Evolutionary conservation across 2,329 filamentous ascomycete genomes (phyloP), one percentile per base, ranked within the genome.

Genomic region (Metarhizium rileyi): DNA sequence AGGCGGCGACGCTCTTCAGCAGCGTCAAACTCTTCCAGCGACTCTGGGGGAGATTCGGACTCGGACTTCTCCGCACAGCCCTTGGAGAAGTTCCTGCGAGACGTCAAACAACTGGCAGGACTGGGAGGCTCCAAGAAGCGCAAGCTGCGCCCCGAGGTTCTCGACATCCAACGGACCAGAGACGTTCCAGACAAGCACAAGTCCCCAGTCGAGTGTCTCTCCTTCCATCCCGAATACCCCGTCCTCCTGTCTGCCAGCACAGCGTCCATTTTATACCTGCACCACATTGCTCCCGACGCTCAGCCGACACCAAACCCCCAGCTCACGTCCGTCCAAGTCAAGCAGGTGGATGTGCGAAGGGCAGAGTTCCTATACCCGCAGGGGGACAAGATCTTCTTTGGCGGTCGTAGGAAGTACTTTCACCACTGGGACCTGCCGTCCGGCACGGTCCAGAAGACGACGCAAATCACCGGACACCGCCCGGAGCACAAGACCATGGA

Each of bases 401-500:
- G 90, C 18, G 90, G 90, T 35, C 84, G 91, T 33, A 81, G 93
- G 46, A 83, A 83, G 55, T 97, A 90, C 72, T 96, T 97, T 68
- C 93, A 97, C 69, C 83, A 86, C 56, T 98, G 93, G 93, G 84
- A 97, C 61, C 77, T 98, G 23, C 74, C 84, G 41, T 84, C 85
- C 0, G 93, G 93, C 41, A 73, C 76, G 12, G 82, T 98, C 45
- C 86, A 91, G 60, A 95, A 95, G 68, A 79, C 95, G 42, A 82
- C 80, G 57, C 76, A 86, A 63, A 72, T 93, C 52, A 79, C 86
- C 62, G 81, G 90, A 54, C 84, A 90, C 57, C 75, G 83, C 56
- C 77, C 87, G 49, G 88, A 95, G 66, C 90, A 96, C 66, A 86
- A 83, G 59, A 86, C 80, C 38, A 96, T 96, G 89, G 93, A 97